A percentile compares a stretch with the other conserved stretches of the same genome.
These are phyloP conservation scores for Claviceps lovelessii DNA, from an alignment of 2,329 filamentous ascomycete species.

Conservation along the genomic window DNA sequence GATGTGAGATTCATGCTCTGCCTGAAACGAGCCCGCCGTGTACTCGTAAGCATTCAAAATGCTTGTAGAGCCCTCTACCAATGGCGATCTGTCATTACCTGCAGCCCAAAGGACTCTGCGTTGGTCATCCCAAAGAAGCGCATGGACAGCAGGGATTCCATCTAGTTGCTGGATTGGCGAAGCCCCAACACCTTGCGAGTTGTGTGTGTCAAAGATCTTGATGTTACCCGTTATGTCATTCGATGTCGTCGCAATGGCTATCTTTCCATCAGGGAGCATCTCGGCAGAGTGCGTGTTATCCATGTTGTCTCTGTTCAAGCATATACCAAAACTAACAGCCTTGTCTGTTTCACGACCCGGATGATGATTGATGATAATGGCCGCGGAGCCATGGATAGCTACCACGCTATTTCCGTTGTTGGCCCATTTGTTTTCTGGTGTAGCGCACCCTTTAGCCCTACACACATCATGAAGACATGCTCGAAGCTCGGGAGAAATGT, in stretches of 20 bases:
- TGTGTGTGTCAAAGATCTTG: neutral
- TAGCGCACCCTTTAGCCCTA: neutral
- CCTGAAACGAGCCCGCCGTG: neutral
- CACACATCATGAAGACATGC: neutral
- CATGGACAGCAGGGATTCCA: neutral
- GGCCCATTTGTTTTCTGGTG: neutral
- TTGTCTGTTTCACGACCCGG: neutral
- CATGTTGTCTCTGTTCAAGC: neutral
- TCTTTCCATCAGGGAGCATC: neutral
- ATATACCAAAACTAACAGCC: neutral
- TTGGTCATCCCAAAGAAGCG: neutral
- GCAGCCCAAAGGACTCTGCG: neutral
- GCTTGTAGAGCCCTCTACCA: neutral
- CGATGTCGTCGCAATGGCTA: slow-evolving; percentile 1
- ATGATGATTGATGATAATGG: slow-evolving; percentile 1
- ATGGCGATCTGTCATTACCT: neutral
- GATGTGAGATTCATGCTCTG: neutral
- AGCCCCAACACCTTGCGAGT: neutral
- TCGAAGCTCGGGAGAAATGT: slow-evolving; percentile 1
- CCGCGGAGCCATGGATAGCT: neutral
- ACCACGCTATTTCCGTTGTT: neutral
- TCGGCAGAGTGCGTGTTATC: slow-evolving; percentile 1
- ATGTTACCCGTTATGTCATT: neutral
- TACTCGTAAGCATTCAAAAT: neutral
- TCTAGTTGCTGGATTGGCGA: neutral